Conservation (phyloP, 2,329 filamentous ascomycete genomes). For the Hymenoscyphus fructigenus region DNA sequence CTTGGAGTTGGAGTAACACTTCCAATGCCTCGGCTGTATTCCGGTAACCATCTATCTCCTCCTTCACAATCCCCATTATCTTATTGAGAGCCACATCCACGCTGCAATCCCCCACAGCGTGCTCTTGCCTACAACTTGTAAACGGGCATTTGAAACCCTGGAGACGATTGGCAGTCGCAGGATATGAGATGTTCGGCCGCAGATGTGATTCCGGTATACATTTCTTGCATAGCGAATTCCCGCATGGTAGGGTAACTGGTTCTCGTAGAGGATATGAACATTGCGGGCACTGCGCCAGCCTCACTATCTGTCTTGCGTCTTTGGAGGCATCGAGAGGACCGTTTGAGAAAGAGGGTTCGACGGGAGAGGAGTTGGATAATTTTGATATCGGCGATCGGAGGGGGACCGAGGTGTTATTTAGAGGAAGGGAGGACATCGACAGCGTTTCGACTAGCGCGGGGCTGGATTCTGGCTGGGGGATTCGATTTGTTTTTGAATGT, state of each 20-base stretch:
- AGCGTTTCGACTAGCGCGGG: slow-evolving; percentile 18
- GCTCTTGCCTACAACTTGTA: slow-evolving; percentile 63
- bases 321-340: slow-evolving; percentile 46
- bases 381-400: slow-evolving; percentile 21
- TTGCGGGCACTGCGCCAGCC: slow-evolving; percentile 72
- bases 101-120: slow-evolving; percentile 74
- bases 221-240: slow-evolving; percentile 70
- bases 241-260: slow-evolving; percentile 79
- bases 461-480: slow-evolving; percentile 8
- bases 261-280: slow-evolving; percentile 68
- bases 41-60: slow-evolving; percentile 48
- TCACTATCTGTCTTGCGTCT: slow-evolving; percentile 64
- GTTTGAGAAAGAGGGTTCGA: slow-evolving; percentile 9
- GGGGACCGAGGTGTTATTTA: slow-evolving; percentile 21
- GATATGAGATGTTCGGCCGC: slow-evolving; percentile 74
- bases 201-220: slow-evolving; percentile 69
- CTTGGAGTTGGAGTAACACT: slow-evolving; percentile 42
- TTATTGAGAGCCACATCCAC: slow-evolving; percentile 76
- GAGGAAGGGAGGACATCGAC: slow-evolving; percentile 28
- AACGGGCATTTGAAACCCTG: slow-evolving; percentile 76
- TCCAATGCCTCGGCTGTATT: slow-evolving; percentile 38
- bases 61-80: slow-evolving; percentile 59
- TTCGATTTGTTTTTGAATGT: slow-evolving; percentile 4
- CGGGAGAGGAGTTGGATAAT: slow-evolving; percentile 8
- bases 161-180: slow-evolving; percentile 63